A percentile compares a stretch with the other conserved stretches of the same genome.
Evolutionary conservation across 2,329 filamentous ascomycete species (phyloP).

Genomic region (Arthrobotrys iridis): DNA sequence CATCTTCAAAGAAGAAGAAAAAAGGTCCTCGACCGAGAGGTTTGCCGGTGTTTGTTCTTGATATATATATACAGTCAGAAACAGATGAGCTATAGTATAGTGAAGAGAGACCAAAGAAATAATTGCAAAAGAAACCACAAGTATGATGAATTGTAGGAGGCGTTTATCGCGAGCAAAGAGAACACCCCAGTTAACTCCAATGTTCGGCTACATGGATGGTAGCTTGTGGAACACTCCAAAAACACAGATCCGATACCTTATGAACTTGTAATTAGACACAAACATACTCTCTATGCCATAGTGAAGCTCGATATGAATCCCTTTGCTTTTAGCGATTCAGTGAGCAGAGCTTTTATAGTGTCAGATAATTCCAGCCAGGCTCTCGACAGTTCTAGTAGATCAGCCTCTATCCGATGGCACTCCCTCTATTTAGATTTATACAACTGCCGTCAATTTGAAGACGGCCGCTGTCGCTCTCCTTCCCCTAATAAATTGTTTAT

Average conservation of each 20-base stretch:
- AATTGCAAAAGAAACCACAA: neutral
- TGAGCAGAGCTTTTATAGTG: neutral
- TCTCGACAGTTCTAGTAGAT: neutral
- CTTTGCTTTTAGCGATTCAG: neutral
- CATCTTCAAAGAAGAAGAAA: neutral
- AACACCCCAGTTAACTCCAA: neutral
- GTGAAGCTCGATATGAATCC: neutral
- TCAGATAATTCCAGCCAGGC: neutral
- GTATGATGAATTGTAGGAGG: conserved; percentile 12
- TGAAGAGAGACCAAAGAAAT: neutral
- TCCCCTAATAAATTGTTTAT: conserved; percentile 47
- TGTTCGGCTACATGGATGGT: neutral
- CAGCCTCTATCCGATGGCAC: no score
- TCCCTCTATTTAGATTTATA: no score
- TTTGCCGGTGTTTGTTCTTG: neutral
- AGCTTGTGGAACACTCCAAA: neutral
- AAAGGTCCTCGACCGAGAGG: neutral
- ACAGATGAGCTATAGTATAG: neutral
- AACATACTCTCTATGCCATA: neutral
- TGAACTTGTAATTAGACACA: neutral
- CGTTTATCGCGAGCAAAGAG: neutral
- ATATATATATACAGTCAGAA: conserved; percentile 11
- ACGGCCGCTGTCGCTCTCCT: conserved; percentile 41
- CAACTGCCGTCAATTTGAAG: conserved; percentile 47
- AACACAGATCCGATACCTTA: neutral